Evolutionary conservation across 306 rosid species (phyloP).

Genomic region (Adenanthera pavonina): DNA sequence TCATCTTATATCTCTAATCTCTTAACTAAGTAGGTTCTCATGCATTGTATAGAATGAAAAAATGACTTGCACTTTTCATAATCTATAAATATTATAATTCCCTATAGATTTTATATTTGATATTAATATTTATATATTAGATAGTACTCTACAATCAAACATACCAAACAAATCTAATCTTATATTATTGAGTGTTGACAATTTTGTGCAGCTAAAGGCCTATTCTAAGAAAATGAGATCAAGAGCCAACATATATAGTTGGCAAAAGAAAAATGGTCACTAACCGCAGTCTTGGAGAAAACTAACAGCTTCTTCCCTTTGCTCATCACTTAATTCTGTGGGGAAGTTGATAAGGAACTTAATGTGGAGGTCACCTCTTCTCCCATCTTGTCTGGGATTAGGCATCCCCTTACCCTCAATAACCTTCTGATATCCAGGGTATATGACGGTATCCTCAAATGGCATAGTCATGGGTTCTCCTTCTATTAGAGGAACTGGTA

Average conservation of each 20-base stretch:
- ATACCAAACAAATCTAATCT: not conserved
- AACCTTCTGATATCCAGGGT: slow-evolving; percentile 72
- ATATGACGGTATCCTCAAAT: slow-evolving; percentile 63
- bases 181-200: not conserved
- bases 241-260: not conserved
- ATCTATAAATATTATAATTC: not conserved
- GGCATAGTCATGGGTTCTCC: slow-evolving; percentile 69
- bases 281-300: slow-evolving; percentile 64
- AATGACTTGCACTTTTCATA: not conserved
- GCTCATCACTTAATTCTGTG: slow-evolving; percentile 53
- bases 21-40: not conserved
- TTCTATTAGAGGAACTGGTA: slow-evolving; percentile 76
- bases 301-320: slow-evolving; percentile 61
- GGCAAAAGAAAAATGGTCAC: slow-evolving; percentile 18
- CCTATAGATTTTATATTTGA: too few species aligned
- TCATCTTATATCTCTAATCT: not conserved
- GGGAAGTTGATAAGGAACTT: slow-evolving; percentile 74
- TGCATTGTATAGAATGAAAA: not conserved
- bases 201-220: not conserved
- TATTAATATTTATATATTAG: not conserved
- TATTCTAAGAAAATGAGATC: not conserved
- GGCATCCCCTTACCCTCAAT: slow-evolving; percentile 90
- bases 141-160: not conserved
- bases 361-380: slow-evolving; percentile 77
- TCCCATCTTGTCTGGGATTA: slow-evolving; percentile 48